Base-by-base conservation (phyloP, 371 early-diverging fungal species). In the Zopfochytrium polystomum region DNA sequence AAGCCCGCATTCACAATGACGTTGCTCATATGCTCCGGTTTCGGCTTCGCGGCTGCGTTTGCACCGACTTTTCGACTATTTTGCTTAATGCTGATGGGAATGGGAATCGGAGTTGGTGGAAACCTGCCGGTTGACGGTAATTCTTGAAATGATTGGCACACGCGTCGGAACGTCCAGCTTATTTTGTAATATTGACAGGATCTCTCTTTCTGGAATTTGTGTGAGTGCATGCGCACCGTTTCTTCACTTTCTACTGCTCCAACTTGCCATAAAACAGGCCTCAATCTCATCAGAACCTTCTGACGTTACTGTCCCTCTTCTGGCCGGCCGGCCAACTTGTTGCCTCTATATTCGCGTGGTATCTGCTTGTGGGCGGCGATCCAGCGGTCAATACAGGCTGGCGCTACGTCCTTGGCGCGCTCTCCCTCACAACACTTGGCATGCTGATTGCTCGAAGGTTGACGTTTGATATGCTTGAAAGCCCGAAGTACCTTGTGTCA, bases 71-170 rank as follows among this genome's bases (percentile, higher is more conserved):
- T 90, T 62, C 56, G 74, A 48, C 67, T 79, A 32, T 71, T 90
- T 20, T 90, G 88, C 60, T 27, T 83, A 11, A 70, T 82, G 30
- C 66, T 90, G 1, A 82, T 88, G 47, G 80, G 79, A 3, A 73
- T 90, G 54, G 91, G 90, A 2, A 84, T 89, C 68, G 91, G 91
- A 15, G 89, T 92, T 31, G 92, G 92, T 48, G 92, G 93, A 29
- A 92, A 90, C 63, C 85, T 90, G 83, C 91, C 92, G n/a, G 90
- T 90, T 23, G 89, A 90, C 75, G 90, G 90, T 23, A 86, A n/a
- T n/a, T n/a, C n/a, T n/a, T n/a, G n/a, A n/a, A n/a, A n/a, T n/a
- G n/a, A n/a, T n/a, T n/a, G n/a, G n/a, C n/a, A n/a, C n/a, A n/a
- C n/a, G n/a, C n/a, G n/a, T n/a, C n/a, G n/a, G n/a, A n/a, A n/a